A percentile compares a stretch with the other conserved stretches of the same genome.
Evolutionary conservation across 2,329 filamentous ascomycete genomes (phyloP).

Genomic region (Botrytis galanthina): DNA sequence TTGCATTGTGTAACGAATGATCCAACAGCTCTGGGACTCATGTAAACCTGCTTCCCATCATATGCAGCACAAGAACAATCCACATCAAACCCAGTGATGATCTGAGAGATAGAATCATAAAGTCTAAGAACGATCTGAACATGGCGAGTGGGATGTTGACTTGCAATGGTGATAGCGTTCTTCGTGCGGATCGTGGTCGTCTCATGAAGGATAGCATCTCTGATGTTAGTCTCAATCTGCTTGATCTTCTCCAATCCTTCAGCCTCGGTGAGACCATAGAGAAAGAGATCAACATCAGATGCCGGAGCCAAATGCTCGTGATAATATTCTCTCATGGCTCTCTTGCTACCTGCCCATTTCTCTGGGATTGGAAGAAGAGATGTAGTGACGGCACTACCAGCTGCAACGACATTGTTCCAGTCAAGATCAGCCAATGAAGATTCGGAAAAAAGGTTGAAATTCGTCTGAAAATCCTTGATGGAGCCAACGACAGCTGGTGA

Average conservation of each 20-base stretch:
- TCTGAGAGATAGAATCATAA: slow-evolving; percentile 80
- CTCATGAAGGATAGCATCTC: slow-evolving; percentile 76
- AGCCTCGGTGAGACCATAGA: slow-evolving; percentile 76
- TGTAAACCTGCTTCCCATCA: slow-evolving; percentile 76
- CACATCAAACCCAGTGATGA: slow-evolving; percentile 85
- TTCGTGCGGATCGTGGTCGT: slow-evolving; percentile 83
- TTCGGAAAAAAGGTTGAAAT: slow-evolving; percentile 81
- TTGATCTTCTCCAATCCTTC: slow-evolving; percentile 81
- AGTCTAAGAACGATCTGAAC: slow-evolving; percentile 81
- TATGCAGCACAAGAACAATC: slow-evolving; percentile 81
- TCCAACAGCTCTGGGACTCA: slow-evolving; percentile 71
- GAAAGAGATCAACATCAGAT: slow-evolving; percentile 82
- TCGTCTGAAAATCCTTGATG: slow-evolving; percentile 70
- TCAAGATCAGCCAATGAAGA: slow-evolving; percentile 71
- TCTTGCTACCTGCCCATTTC: slow-evolving; percentile 60
- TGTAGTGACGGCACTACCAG: slow-evolving; percentile 78
- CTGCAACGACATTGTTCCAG: slow-evolving; percentile 79
- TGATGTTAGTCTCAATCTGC: slow-evolving; percentile 72
- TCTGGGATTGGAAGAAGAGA: slow-evolving; percentile 69
- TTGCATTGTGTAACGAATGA: slow-evolving; percentile 83
- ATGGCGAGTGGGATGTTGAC: slow-evolving; percentile 79
- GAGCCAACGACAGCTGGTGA: slow-evolving; percentile 66
- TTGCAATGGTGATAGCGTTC: slow-evolving; percentile 82
- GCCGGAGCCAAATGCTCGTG: slow-evolving; percentile 79
- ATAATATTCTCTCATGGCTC: slow-evolving; percentile 68